A percentile compares a stretch with the other conserved stretches of the same genome.
phyloP scores from a whole-genome alignment of 768 basidiomycete genomes.

The Asterophora parasitica region DNA sequence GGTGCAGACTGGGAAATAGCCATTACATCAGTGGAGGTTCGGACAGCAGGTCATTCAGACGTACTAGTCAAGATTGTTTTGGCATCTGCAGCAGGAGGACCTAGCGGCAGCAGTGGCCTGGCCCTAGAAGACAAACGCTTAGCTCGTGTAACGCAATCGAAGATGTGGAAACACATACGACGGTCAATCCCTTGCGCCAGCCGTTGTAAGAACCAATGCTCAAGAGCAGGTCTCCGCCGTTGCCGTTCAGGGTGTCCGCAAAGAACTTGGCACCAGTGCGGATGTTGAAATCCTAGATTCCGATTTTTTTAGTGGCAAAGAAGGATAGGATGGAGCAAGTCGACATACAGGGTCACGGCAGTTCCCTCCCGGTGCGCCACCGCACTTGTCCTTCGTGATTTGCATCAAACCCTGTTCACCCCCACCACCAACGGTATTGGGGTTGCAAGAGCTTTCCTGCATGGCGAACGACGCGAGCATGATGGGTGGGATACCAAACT shows the following conservation, averaged over 20 bases:
- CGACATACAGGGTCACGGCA: slow-evolving; percentile 41
- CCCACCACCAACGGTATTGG: slow-evolving; percentile 59
- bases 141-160: background rate
- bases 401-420: slow-evolving; percentile 91
- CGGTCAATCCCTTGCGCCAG: slow-evolving; percentile 57
- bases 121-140: slow-evolving; percentile 25
- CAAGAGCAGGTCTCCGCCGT: slow-evolving; percentile 49
- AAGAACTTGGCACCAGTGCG: slow-evolving; percentile 60
- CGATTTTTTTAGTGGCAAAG: slow-evolving; percentile 3
- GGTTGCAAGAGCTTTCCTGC: slow-evolving; percentile 78
- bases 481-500: slow-evolving; percentile 59
- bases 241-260: slow-evolving; percentile 38
- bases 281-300: slow-evolving; percentile 66
- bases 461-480: slow-evolving; percentile 83
- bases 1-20: slow-evolving; percentile 45
- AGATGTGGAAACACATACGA: slow-evolving; percentile 29
- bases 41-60: slow-evolving; percentile 21
- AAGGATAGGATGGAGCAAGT: slow-evolving; percentile 1
- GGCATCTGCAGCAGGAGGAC: slow-evolving; percentile 58
- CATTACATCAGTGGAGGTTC: slow-evolving; percentile 2
- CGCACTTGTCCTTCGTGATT: slow-evolving; percentile 74
- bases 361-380: slow-evolving; percentile 42
- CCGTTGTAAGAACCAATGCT: slow-evolving; percentile 77
- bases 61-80: slow-evolving; percentile 86
- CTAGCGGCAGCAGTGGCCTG: slow-evolving; percentile 55